phyloP scores from a whole-genome alignment of 169 alveolate genomes.

The Plasmodium sp. region DNA sequence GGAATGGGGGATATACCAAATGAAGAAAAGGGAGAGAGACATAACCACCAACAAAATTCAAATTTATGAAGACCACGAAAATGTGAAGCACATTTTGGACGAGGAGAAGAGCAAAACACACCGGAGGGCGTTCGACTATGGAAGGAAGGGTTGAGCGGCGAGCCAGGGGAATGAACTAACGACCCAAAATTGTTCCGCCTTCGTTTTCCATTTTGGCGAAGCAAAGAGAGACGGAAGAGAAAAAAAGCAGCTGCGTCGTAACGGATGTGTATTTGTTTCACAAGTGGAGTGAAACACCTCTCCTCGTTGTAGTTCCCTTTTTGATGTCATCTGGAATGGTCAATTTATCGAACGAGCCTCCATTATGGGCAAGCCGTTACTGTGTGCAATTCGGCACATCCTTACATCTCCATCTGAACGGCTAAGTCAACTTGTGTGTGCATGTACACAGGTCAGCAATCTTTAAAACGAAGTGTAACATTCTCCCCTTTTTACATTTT shows the following conservation, averaged over 20 bases:
- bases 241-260: neutral
- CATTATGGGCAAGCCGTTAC: neutral
- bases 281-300: neutral
- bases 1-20: conserved; percentile 71
- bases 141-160: neutral
- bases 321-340: neutral
- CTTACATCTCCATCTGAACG: neutral
- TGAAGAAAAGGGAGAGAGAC: conserved; percentile 56
- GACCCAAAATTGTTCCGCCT: neutral
- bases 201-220: neutral
- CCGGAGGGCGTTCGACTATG: conserved; percentile 23
- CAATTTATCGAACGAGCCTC: neutral
- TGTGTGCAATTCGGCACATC: neutral
- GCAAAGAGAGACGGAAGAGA: neutral
- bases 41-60: conserved; percentile 47
- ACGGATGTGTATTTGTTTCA: neutral
- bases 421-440: neutral
- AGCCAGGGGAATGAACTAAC: neutral
- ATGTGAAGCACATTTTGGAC: conserved; percentile 60
- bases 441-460: neutral
- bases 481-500: neutral
- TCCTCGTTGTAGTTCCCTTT: neutral
- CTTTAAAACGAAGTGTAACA: neutral
- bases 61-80: conserved; percentile 54
- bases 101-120: conserved; percentile 67